Evolutionary conservation across 2,329 filamentous ascomycete species (phyloP).

Genomic region (Orbilia quercus): DNA sequence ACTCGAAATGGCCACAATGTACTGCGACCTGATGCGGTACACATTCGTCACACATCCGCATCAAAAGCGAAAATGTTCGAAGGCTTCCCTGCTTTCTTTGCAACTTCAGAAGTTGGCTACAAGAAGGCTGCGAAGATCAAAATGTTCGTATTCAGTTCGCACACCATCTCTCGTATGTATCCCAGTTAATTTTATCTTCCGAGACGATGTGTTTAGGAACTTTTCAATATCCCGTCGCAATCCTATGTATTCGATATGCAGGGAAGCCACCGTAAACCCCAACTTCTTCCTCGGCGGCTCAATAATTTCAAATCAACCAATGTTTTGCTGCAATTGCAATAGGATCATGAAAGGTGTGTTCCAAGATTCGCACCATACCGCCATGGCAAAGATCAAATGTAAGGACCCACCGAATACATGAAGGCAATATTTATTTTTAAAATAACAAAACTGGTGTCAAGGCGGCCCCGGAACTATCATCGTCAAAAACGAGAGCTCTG

Average conservation of each 20-base stretch:
- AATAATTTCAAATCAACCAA: constrained; percentile 49
- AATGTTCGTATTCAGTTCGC: constrained; percentile 16
- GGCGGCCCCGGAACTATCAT: constrained; percentile 50
- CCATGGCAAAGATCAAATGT: constrained; percentile 48
- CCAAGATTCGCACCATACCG: constrained; percentile 37
- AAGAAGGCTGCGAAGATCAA: constrained; percentile 40
- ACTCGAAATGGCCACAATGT: constrained; percentile 19
- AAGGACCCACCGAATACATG: not conserved
- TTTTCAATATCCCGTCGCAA: constrained; percentile 55
- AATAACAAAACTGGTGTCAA: constrained; percentile 1
- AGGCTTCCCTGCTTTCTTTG: constrained; percentile 48
- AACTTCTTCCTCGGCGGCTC: constrained; percentile 49
- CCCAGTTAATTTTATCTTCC: not conserved
- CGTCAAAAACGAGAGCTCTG: constrained; percentile 52
- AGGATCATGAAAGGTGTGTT: constrained; percentile 44
- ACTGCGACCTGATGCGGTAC: constrained; percentile 36
- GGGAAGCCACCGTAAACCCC: constrained; percentile 48
- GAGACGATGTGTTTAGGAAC: constrained; percentile 18
- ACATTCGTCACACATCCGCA: constrained; percentile 17
- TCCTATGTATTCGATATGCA: constrained; percentile 46
- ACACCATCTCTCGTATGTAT: not conserved
- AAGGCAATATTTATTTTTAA: not conserved
- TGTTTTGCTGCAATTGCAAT: constrained; percentile 52
- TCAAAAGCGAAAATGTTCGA: constrained; percentile 47
- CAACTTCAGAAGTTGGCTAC: constrained; percentile 40